phyloP scores from a whole-genome alignment of 805 yeast species.

The Scheffersomyces stipitis region DNA sequence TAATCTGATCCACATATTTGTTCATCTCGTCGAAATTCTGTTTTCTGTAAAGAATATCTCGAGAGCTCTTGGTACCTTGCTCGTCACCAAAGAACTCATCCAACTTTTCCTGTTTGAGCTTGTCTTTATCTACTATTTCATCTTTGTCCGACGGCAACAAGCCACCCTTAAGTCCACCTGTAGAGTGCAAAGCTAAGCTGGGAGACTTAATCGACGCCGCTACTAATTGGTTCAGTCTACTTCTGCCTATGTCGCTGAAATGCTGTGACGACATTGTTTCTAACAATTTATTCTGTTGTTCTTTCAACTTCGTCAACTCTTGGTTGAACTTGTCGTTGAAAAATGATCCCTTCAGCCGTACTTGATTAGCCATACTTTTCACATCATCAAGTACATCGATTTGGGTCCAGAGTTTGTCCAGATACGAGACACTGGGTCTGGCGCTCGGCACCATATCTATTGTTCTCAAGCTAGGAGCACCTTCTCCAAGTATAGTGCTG shows the following conservation, averaged over 20 bases:
- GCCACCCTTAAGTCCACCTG: conserved; percentile 7
- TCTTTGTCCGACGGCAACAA: conserved; percentile 10
- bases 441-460: conserved; percentile 54
- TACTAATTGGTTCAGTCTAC: conserved; percentile 7
- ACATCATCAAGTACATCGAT: conserved; percentile 85
- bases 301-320: conserved; percentile 53
- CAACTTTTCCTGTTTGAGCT: conserved; percentile 23
- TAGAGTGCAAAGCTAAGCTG: neutral
- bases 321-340: conserved; percentile 52
- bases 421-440: conserved; percentile 60
- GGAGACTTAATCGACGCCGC: conserved; percentile 1
- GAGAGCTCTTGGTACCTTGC: conserved; percentile 8
- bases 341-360: conserved; percentile 43
- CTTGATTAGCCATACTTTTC: conserved; percentile 51
- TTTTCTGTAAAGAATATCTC: conserved; percentile 40
- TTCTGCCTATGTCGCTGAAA: conserved; percentile 17
- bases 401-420: conserved; percentile 83
- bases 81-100: conserved; percentile 24
- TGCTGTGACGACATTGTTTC: conserved; percentile 35
- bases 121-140: conserved; percentile 27
- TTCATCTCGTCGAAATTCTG: conserved; percentile 54
- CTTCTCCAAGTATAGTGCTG: conserved; percentile 8
- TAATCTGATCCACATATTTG: conserved; percentile 49
- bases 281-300: conserved; percentile 47
- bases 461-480: conserved; percentile 22